Percentiles rank a stretch among this genome's conserved stretches.
These are phyloP conservation scores for Hirsutella minnesotensis DNA, from an alignment of 2,329 filamentous ascomycete species.

Conservation along the genomic window DNA sequence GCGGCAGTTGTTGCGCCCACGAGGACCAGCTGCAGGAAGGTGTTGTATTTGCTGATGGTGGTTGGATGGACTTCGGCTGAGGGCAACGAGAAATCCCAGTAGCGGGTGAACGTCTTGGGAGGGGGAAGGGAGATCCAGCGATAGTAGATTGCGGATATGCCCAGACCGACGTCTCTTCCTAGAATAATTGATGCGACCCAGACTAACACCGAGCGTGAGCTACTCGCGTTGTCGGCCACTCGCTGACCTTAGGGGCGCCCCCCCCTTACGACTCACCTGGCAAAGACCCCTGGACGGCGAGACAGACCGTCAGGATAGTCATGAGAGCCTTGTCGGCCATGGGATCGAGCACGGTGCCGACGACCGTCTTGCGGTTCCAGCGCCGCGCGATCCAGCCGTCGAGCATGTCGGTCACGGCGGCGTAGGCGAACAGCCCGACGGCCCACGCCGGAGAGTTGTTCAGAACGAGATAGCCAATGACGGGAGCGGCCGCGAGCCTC, in stretches of 20 bases:
- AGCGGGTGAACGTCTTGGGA: slow-evolving; percentile 82
- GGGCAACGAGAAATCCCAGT: slow-evolving; percentile 95
- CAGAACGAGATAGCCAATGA: slow-evolving; percentile 80
- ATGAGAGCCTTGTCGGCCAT: slow-evolving; percentile 96
- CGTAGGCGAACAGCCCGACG: slow-evolving; percentile 79
- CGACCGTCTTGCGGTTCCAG: slow-evolving; percentile 84
- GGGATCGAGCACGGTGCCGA: slow-evolving; percentile 88
- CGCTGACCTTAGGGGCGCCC: neutral
- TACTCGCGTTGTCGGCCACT: too few species aligned
- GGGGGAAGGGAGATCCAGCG: slow-evolving; percentile 88
- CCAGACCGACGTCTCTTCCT: slow-evolving; percentile 74
- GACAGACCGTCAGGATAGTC: slow-evolving; percentile 78
- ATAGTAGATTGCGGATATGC: slow-evolving; percentile 82
- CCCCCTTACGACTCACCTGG: slow-evolving; percentile 44
- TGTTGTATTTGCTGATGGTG: slow-evolving; percentile 84
- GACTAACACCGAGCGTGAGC: slow-evolving; percentile 30
- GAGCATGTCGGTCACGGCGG: slow-evolving; percentile 79
- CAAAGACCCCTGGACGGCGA: slow-evolving; percentile 72
- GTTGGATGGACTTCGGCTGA: slow-evolving; percentile 77
- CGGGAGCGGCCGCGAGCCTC: slow-evolving; percentile 69
- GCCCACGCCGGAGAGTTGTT: slow-evolving; percentile 71
- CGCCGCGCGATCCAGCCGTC: slow-evolving; percentile 88
- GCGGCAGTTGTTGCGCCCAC: slow-evolving; percentile 76
- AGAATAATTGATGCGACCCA: slow-evolving; percentile 88
- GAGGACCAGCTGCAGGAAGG: slow-evolving; percentile 76